Evolutionary conservation across 2,329 filamentous ascomycete species (phyloP).

Genomic region (Pseudogymnoascus sp.): DNA sequence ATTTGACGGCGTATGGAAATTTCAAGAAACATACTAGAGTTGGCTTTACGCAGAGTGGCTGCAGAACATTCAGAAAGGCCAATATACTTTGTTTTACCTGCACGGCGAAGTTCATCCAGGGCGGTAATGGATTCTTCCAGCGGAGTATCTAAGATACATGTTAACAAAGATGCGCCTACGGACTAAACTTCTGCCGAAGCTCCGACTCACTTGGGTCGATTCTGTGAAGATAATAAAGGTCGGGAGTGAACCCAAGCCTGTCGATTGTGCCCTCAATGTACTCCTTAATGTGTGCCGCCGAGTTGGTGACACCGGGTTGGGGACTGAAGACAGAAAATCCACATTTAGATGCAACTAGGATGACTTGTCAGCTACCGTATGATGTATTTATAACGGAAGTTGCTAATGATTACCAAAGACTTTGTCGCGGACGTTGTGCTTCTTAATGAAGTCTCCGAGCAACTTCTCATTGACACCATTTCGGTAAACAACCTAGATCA

Average conservation of each 20-base stretch:
- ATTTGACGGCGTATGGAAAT: neutral
- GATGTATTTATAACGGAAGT: neutral
- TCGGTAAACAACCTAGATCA: conserved; percentile 37
- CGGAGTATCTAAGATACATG: conserved; percentile 27
- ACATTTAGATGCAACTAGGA: neutral
- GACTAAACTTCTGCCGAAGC: neutral
- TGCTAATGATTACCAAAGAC: conserved; percentile 35
- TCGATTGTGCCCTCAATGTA: conserved; percentile 44
- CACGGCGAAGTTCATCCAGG: conserved; percentile 38
- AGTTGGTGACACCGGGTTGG: neutral
- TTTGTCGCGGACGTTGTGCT: conserved; percentile 43
- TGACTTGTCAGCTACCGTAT: neutral
- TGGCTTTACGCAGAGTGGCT: conserved; percentile 36
- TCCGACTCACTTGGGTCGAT: conserved; percentile 24
- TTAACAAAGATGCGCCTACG: neutral
- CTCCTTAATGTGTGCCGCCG: conserved; percentile 36
- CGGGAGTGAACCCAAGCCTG: conserved; percentile 32
- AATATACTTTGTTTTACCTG: conserved; percentile 43
- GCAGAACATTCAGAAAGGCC: conserved; percentile 41
- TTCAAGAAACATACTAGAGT: conserved; percentile 13
- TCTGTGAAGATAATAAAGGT: conserved; percentile 35
- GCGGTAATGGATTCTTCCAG: conserved; percentile 40
- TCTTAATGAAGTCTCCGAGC: conserved; percentile 42
- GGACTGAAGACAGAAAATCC: neutral
- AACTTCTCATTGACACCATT: conserved; percentile 43